Conservation (phyloP, 2,329 filamentous ascomycete species). For the Hypoxylon sp. region DNA sequence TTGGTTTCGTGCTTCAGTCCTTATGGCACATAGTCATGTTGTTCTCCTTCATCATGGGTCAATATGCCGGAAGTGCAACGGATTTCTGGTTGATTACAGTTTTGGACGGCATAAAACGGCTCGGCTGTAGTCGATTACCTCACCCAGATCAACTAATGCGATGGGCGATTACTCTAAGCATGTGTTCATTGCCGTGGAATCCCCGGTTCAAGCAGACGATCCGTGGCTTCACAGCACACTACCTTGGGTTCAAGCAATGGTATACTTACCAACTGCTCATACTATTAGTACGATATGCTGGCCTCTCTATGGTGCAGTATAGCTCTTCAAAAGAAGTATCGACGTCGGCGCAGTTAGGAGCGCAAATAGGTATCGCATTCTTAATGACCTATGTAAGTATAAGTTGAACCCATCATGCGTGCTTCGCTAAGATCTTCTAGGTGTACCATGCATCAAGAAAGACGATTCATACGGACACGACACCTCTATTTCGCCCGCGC, state of each 20-base stretch:
- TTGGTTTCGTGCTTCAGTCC: slow-evolving; percentile 52
- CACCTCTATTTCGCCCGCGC: slow-evolving; percentile 61
- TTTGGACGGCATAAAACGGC: slow-evolving; percentile 36
- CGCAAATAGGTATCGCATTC: slow-evolving; percentile 66
- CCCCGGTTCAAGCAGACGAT: slow-evolving; percentile 70
- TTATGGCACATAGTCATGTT: slow-evolving; percentile 62
- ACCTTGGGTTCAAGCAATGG: slow-evolving; percentile 72
- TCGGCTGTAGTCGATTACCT: slow-evolving; percentile 54
- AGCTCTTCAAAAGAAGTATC: slow-evolving; percentile 55
- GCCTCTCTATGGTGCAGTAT: slow-evolving; percentile 57
- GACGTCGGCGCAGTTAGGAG: slow-evolving; percentile 58
- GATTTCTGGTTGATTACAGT: slow-evolving; percentile 33
- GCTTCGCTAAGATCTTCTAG: slow-evolving; percentile 51
- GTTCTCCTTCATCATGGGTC: slow-evolving; percentile 43
- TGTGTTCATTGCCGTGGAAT: slow-evolving; percentile 75
- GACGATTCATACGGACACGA: slow-evolving; percentile 67
- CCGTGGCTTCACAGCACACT: slow-evolving; percentile 69
- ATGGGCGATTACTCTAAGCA: slow-evolving; percentile 61
- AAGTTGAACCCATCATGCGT: not conserved
- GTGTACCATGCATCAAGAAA: slow-evolving; percentile 58
- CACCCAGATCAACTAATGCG: slow-evolving; percentile 56
- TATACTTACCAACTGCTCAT: slow-evolving; percentile 73
- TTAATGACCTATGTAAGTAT: slow-evolving; percentile 66
- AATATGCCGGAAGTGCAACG: slow-evolving; percentile 30
- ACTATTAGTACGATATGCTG: slow-evolving; percentile 65